phyloP scores from a whole-genome alignment of 2,329 filamentous ascomycete species.

The Ophiostoma fasciatum region DNA sequence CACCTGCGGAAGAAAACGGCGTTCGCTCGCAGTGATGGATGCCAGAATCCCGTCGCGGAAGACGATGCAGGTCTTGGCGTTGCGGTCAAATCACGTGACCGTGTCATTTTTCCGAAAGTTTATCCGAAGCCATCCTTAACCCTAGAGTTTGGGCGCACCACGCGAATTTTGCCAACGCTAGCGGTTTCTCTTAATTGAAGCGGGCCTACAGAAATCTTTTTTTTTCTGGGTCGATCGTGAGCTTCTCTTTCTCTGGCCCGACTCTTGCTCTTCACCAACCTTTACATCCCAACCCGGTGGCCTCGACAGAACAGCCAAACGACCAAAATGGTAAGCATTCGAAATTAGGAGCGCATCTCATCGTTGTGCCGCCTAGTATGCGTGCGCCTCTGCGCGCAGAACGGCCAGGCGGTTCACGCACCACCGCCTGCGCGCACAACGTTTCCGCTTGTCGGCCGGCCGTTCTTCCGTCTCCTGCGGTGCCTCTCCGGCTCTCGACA shows the following conservation, averaged over 20 bases:
- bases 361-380: slow-evolving; percentile 11
- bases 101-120: no score
- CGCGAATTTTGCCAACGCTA: slow-evolving; percentile 7
- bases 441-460: slow-evolving; percentile 5
- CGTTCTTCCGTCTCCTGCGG: slow-evolving; percentile 7
- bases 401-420: slow-evolving; percentile 10
- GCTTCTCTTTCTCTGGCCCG: slow-evolving; percentile 1
- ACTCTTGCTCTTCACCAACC: slow-evolving; percentile 14
- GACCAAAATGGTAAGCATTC: slow-evolving; percentile 48
- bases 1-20: no score
- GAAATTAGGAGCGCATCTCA: slow-evolving; percentile 21
- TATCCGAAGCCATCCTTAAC: no score
- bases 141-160: slow-evolving; percentile 10
- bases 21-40: no score
- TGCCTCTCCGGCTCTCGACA: slow-evolving; percentile 13
- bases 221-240: not conserved
- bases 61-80: no score
- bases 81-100: no score
- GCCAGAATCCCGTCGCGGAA: no score
- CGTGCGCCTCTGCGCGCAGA: slow-evolving; percentile 10
- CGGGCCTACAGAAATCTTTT: slow-evolving; percentile 1
- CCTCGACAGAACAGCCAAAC: slow-evolving; percentile 26
- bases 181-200: no score
- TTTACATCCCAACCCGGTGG: slow-evolving; percentile 11
- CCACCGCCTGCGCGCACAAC: slow-evolving; percentile 6